These are phyloP conservation scores for Annulohypoxylon maeteangense DNA, from an alignment of 495 filamentous ascomycete genomes.

Conservation along the genomic window DNA sequence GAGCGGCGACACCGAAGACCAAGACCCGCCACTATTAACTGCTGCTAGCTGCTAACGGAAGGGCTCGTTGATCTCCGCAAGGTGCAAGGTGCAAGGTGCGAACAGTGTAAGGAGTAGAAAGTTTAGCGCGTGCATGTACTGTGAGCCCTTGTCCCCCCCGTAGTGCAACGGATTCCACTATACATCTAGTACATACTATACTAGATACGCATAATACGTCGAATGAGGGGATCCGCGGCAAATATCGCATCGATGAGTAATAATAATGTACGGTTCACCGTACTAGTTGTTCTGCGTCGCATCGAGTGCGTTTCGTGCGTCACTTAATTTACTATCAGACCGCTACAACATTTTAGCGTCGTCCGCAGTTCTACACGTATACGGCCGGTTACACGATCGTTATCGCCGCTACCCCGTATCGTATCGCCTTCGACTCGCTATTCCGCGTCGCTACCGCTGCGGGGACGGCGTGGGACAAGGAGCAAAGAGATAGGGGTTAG, in stretches of 20 bases:
- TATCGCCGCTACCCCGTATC: constrained; percentile 19
- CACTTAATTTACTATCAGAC: constrained; percentile 42
- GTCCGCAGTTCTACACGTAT: constrained; percentile 1
- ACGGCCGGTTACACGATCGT: neutral
- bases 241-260: constrained; percentile 20
- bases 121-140: neutral
- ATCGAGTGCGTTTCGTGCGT: constrained; percentile 38
- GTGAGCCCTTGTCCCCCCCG: neutral
- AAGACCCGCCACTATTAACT: neutral
- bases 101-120: neutral
- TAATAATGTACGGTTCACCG: constrained; percentile 11
- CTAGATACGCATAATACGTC: neutral
- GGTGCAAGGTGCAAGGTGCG: neutral
- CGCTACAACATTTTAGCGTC: constrained; percentile 29
- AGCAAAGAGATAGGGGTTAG: neutral
- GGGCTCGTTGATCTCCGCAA: constrained; percentile 14
- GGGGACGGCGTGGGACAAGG: constrained; percentile 3
- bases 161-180: neutral
- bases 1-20: constrained; percentile 42
- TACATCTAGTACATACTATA: too few species aligned
- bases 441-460: constrained; percentile 13
- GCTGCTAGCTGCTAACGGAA: constrained; percentile 20
- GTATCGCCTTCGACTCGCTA: neutral
- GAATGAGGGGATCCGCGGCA: neutral
- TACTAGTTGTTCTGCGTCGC: constrained; percentile 25